Evolutionary conservation across 345 rosid species (phyloP), one percentile per base, ranked within the genome.

Genomic region (Citrus cavaleriei): DNA sequence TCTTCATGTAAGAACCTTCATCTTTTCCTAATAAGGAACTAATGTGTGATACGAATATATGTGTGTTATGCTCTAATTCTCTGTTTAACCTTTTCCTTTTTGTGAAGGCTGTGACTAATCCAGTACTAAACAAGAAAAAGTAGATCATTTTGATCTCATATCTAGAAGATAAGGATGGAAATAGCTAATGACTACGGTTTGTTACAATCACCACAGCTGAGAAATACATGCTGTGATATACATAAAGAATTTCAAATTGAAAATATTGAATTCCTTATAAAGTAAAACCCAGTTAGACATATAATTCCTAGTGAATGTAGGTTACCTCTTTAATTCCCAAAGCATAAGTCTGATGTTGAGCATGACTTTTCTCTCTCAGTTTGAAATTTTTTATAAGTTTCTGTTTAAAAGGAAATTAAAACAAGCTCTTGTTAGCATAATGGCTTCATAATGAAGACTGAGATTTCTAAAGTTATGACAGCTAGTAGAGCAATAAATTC

Each of bases 291-390:
- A 63, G 59, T 10, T 16, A 72, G 42, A 71, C 13, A 51, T 37
- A 77, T 76, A 27, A 54, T 54, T 79, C 51, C 42, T 27, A 46
- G 37, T 27, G 66, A 61, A 76, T 42, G 70, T 28, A 32, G 16
- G 21, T 74, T 70, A 89, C 99, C 98, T 95, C 99, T 84, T 95
- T 95, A 57, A 95, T 95, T 74, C 99, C 99, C 81, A 95, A 86
- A 80, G 99, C 99, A 88, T 93, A 95, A 10, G 96, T 95, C 78
- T 95, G 99, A 87, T 92, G 98, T 61, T 95, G 98, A 49, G 97
- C 97, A 81, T 90, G 86, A 72, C 83, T 92, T 86, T 87, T 91
- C 66, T 89, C 95, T 78, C 99, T 88, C 85, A 95, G 78, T 60
- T 88, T 87, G 88, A 87, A 92, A 78, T 89, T 93, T 78, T 81